Evolutionary conservation across 1,139 yeast species (phyloP), one percentile per base, ranked within the genome.

Genomic region (Wickerhamiella pararugosa): DNA sequence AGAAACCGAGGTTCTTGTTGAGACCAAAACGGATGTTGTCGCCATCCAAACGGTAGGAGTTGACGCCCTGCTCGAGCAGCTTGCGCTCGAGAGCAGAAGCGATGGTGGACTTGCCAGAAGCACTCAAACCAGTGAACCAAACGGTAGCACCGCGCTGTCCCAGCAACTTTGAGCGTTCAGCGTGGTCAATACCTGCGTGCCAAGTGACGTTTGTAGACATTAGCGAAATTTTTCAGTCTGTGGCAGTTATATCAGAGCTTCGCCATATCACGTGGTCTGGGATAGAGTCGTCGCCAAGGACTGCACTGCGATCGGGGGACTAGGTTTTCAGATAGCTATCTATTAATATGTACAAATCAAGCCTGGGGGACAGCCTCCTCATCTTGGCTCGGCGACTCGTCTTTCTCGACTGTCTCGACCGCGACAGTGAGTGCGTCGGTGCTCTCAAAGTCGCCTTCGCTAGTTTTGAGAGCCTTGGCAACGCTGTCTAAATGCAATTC

Each of bases 121-220:
- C 97, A 47, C 94, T 81, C 51, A 87, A 71, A 2, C 97, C 97
- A 7, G 97, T 87, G 54, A 87, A 71, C 97, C 97, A 87, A 35
- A 87, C 70, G 25, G 97, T 87, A 47, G 82, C 79, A 41, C 97
- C 97, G 48, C 71, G 71, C 66, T 87, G 96, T 48, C 78, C 76
- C 51, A 84, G 75, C 46, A 82, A 65, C 27, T 60, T 63, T 39
- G 73, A 62, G 56, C 97, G 79, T 64, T 87, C 95, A 25, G 69
- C 75, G 62, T 80, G 86, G 29, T 92, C 78, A 53, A 87, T 69
- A 57, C 92, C 90, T 50, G 75, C 76, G 65, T 87, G 97, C 96
- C 97, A 87, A 51, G 95, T 84, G 62, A 87, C 84, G 58, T 87
- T 87, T 42, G 95, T 78, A 54, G 95, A 92, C 96, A 86, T 87